phyloP scores from a whole-genome alignment of 2,329 filamentous ascomycete species.

The Apiospora pterosperma region DNA sequence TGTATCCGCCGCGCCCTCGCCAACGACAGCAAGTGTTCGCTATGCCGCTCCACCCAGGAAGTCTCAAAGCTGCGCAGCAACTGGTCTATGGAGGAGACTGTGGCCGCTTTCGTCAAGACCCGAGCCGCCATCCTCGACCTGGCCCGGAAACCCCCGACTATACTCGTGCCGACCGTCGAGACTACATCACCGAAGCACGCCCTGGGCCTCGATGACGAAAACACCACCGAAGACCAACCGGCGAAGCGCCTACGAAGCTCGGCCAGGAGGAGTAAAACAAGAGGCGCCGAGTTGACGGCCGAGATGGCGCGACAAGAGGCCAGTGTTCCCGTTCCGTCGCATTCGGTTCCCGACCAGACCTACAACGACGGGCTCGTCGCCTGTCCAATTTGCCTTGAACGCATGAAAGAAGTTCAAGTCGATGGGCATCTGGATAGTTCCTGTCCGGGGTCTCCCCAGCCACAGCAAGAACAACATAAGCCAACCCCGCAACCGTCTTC shows the following conservation, averaged over 20 bases:
- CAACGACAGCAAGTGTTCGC: constrained; percentile 80
- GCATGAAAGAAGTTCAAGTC: constrained; percentile 78
- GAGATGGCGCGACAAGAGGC: constrained; percentile 27
- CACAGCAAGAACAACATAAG: constrained; percentile 19
- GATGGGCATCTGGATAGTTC: constrained; percentile 77
- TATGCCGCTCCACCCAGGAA: constrained; percentile 76
- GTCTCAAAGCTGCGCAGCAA: constrained; percentile 83
- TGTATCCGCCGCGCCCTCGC: constrained; percentile 88
- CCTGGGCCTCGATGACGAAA: constrained; percentile 21
- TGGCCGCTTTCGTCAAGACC: constrained; percentile 70
- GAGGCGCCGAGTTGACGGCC: constrained; percentile 32
- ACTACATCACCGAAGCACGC: constrained; percentile 32
- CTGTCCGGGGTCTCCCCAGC: constrained; percentile 34
- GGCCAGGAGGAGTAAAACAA: constrained; percentile 43
- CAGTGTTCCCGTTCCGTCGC: constrained; percentile 8
- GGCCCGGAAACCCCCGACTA: constrained; percentile 44
- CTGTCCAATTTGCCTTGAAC: constrained; percentile 76
- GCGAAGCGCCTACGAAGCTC: constrained; percentile 52
- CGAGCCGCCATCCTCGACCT: constrained; percentile 61
- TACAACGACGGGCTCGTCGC: constrained; percentile 71
- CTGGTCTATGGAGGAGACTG: constrained; percentile 79
- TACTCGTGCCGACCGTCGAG: constrained; percentile 11
- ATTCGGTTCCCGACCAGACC: constrained; percentile 24
- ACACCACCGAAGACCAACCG: constrained; percentile 24
- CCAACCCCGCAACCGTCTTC: constrained; percentile 14